Conservation (phyloP, 2,329 filamentous ascomycete species). For the Atkinsonella texensis region DNA sequence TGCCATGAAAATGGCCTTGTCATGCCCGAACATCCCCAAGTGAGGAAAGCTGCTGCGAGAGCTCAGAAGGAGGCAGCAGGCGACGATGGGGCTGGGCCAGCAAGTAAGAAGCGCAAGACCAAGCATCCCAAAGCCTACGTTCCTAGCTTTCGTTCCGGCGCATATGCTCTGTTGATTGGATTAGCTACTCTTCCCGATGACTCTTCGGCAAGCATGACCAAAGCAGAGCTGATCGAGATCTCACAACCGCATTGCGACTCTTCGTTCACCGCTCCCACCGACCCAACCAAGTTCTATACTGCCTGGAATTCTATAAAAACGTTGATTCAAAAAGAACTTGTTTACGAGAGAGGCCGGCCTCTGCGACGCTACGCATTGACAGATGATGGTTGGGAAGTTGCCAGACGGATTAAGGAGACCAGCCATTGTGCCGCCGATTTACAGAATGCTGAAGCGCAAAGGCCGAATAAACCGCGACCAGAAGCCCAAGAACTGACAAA, state of each 20-base stretch:
- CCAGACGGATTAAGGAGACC: slow-evolving; percentile 48
- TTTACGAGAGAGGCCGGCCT: slow-evolving; percentile 59
- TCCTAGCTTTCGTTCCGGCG: slow-evolving; percentile 58
- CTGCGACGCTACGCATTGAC: slow-evolving; percentile 57
- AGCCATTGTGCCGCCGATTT: slow-evolving; percentile 22
- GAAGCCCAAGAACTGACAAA: not conserved
- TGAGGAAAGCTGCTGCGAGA: slow-evolving; percentile 25
- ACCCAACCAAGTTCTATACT: slow-evolving; percentile 60
- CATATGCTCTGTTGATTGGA: slow-evolving; percentile 60
- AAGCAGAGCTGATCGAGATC: slow-evolving; percentile 52
- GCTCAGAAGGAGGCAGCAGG: slow-evolving; percentile 21
- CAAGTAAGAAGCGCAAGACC: slow-evolving; percentile 40
- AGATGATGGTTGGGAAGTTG: slow-evolving; percentile 68
- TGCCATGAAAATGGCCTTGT: slow-evolving; percentile 56
- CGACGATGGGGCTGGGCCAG: slow-evolving; percentile 21
- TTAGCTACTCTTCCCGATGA: slow-evolving; percentile 48
- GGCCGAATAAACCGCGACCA: not conserved
- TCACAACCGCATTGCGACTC: slow-evolving; percentile 63
- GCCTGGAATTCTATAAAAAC: slow-evolving; percentile 80
- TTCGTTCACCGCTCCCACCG: slow-evolving; percentile 56
- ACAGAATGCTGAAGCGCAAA: not conserved
- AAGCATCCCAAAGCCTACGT: slow-evolving; percentile 56
- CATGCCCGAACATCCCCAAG: slow-evolving; percentile 48
- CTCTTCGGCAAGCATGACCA: slow-evolving; percentile 44
- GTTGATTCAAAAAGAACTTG: slow-evolving; percentile 58